phyloP scores from a whole-genome alignment of 108 stramenopile genomes.

The Stephanodiscus minutulus region DNA sequence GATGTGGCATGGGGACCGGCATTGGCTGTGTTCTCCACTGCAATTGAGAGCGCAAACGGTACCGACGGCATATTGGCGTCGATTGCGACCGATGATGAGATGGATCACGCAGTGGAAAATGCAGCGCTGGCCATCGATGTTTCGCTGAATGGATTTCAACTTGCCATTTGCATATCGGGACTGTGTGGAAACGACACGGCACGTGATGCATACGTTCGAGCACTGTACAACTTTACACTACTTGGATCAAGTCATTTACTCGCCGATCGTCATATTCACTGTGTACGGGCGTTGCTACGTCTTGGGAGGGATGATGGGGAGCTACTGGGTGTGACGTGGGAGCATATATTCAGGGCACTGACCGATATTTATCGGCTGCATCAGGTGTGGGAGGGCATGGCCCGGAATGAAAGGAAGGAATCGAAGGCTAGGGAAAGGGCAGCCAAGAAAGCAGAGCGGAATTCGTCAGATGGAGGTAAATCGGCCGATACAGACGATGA shows the following conservation, averaged over 20 bases:
- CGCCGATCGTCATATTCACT: slow-evolving; percentile 86
- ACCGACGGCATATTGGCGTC: slow-evolving; percentile 70
- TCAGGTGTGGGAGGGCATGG: slow-evolving; percentile 84
- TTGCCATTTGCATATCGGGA: slow-evolving; percentile 86
- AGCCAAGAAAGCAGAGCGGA: slow-evolving; percentile 31
- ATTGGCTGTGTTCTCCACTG: slow-evolving; percentile 92
- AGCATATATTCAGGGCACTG: slow-evolving; percentile 87
- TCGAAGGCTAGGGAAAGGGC: slow-evolving; percentile 55
- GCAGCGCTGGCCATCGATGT: slow-evolving; percentile 80
- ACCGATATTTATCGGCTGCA: slow-evolving; percentile 89
- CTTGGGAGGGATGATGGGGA: slow-evolving; percentile 91
- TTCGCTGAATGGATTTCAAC: slow-evolving; percentile 85
- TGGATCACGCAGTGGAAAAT: slow-evolving; percentile 82
- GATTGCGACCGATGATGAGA: slow-evolving; percentile 85
- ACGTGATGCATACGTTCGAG: slow-evolving; percentile 88
- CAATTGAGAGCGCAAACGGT: slow-evolving; percentile 88
- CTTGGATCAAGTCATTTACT: slow-evolving; percentile 83
- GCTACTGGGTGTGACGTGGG: slow-evolving; percentile 89
- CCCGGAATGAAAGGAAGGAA: slow-evolving; percentile 63
- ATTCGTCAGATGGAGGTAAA: slow-evolving; percentile 16
- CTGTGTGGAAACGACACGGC: slow-evolving; percentile 85
- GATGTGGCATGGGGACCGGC: slow-evolving; percentile 98
- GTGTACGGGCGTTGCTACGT: slow-evolving; percentile 83
- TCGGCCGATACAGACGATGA: slow-evolving; percentile 37
- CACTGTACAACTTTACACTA: slow-evolving; percentile 90